Percentiles rank a stretch among this genome's conserved stretches.
phyloP scores from a whole-genome alignment of 371 early-diverging fungal genomes.

The Apophysomyces sp. region DNA sequence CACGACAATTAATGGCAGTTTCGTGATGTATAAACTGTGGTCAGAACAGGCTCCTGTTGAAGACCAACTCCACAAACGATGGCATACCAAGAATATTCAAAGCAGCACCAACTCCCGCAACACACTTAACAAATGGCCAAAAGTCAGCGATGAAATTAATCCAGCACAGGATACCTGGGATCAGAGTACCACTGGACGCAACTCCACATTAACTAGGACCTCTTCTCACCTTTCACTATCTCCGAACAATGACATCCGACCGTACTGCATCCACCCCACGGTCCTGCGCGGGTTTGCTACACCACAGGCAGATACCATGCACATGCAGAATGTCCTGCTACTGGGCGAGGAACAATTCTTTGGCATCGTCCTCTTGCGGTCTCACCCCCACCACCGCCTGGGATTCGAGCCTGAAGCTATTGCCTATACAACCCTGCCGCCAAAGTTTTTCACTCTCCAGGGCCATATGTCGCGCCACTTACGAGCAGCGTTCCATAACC shows the following conservation, averaged over 20 bases:
- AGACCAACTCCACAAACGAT: background rate
- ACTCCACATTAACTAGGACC: slow-evolving; percentile 5
- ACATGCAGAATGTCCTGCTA: slow-evolving; percentile 44
- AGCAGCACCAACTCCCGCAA: slow-evolving; percentile 1
- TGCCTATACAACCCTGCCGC: slow-evolving; percentile 40
- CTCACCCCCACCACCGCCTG: slow-evolving; percentile 40
- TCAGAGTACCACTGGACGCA: background rate
- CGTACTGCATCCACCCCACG: slow-evolving; percentile 50
- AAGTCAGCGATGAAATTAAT: slow-evolving; percentile 38
- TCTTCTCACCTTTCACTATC: slow-evolving; percentile 34
- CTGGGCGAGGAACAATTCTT: slow-evolving; percentile 47
- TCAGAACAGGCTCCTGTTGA: slow-evolving; percentile 14
- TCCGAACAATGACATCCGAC: slow-evolving; percentile 21
- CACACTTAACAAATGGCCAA: slow-evolving; percentile 26
- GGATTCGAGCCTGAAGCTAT: slow-evolving; percentile 53
- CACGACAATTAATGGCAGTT: slow-evolving; percentile 40
- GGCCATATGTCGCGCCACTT: slow-evolving; percentile 36
- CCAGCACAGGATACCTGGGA: slow-evolving; percentile 20
- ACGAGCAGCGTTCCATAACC: slow-evolving; percentile 40
- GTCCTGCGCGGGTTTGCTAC: slow-evolving; percentile 40
- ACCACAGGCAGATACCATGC: slow-evolving; percentile 37
- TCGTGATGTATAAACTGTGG: slow-evolving; percentile 51
- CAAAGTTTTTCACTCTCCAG: slow-evolving; percentile 34
- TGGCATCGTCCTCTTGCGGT: slow-evolving; percentile 34
- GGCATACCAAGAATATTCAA: background rate